Conservation (phyloP, 345 rosid genomes). For the Populus euphratica region DNA sequence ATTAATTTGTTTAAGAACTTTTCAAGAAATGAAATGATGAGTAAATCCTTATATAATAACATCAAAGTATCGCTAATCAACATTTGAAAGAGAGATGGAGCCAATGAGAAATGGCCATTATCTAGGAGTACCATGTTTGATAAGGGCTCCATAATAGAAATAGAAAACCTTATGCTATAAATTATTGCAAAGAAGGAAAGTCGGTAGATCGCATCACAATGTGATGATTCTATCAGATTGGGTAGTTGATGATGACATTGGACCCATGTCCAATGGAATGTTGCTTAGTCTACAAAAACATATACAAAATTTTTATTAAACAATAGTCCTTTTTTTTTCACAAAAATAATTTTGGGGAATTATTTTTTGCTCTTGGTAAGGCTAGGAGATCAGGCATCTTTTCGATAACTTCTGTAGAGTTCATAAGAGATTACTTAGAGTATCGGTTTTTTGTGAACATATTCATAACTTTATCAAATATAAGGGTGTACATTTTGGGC, state of each 20-base stretch:
- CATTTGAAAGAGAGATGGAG: conserved; percentile 7
- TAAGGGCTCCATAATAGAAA: neutral
- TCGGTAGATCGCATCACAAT: conserved; percentile 70
- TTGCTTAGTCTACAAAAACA: conserved; percentile 12
- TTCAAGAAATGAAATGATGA: conserved; percentile 3
- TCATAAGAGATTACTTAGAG: neutral
- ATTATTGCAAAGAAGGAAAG: conserved; percentile 20
- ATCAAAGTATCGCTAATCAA: conserved; percentile 10
- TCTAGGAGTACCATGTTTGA: conserved; percentile 6
- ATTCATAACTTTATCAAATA: neutral
- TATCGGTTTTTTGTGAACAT: neutral
- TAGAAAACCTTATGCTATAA: conserved; percentile 1
- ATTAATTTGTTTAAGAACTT: neutral
- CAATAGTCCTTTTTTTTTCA: neutral
- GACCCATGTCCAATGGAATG: neutral
- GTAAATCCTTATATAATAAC: neutral
- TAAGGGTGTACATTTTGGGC: too few relatives aligned
- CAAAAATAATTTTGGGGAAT: too few relatives aligned
- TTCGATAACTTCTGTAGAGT: too few relatives aligned
- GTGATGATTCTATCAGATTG: conserved; percentile 54
- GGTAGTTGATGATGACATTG: conserved; percentile 19
- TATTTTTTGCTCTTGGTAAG: neutral
- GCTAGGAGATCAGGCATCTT: too few relatives aligned
- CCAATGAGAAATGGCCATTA: conserved; percentile 2
- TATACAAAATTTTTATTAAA: too few relatives aligned